phyloP scores from a whole-genome alignment of 192 early-diverging fungal species.

The Coemansia sp. region DNA sequence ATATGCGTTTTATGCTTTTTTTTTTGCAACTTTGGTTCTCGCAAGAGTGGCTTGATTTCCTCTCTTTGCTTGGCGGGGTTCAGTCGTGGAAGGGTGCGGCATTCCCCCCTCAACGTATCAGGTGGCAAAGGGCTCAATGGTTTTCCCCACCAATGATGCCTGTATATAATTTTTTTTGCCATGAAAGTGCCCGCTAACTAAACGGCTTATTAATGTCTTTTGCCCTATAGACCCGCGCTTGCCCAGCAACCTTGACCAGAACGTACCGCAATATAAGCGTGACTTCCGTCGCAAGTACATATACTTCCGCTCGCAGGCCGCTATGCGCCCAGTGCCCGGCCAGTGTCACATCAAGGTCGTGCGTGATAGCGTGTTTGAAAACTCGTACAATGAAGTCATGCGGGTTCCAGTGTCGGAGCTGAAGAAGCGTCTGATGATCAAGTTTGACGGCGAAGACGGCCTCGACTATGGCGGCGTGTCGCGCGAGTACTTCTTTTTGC shows the following conservation, averaged over 20 bases:
- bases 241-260: conserved; percentile 80
- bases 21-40: background rate
- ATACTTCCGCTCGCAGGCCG: conserved; percentile 93
- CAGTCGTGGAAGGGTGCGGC: background rate
- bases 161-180: background rate
- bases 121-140: background rate
- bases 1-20: conserved; percentile 6
- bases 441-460: conserved; percentile 98
- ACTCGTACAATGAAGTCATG: conserved; percentile 96
- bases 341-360: conserved; percentile 94
- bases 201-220: background rate
- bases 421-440: conserved; percentile 97
- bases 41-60: conserved; percentile 6
- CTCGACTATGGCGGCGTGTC: conserved; percentile 98
- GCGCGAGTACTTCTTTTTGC: conserved; percentile 96
- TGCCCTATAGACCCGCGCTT: conserved; percentile 64
- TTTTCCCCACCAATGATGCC: background rate
- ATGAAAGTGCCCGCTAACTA: background rate
- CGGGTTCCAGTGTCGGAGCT: conserved; percentile 84
- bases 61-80: background rate
- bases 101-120: background rate
- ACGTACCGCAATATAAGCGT: conserved; percentile 98
- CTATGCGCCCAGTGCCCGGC: conserved; percentile 83
- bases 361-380: conserved; percentile 89
- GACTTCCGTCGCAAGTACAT: conserved; percentile 97